These are phyloP conservation scores for Tolypocladium tropicale DNA, from an alignment of 2,329 filamentous ascomycete species.

Conservation along the genomic window DNA sequence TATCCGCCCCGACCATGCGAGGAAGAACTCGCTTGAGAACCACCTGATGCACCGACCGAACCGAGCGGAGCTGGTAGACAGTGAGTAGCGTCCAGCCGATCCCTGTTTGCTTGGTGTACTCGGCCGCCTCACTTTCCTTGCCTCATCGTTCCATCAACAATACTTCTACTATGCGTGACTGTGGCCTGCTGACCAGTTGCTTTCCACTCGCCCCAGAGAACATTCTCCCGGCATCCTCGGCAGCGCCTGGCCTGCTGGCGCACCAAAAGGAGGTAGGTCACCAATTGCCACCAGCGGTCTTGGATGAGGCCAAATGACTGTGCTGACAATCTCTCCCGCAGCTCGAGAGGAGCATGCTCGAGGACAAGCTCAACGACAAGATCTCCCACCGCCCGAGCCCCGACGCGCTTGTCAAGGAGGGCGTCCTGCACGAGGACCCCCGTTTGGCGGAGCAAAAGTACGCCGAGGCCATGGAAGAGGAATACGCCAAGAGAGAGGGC, in stretches of 20 bases:
- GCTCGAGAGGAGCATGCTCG: conserved; percentile 80
- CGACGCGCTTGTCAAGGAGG: conserved; percentile 66
- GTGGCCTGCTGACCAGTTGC: background rate
- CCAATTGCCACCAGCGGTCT: background rate
- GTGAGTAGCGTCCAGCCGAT: conserved; percentile 35
- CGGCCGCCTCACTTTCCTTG: background rate
- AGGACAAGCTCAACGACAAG: conserved; percentile 78
- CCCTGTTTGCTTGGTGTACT: background rate
- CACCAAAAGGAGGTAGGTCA: conserved; percentile 59
- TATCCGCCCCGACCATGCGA: conserved; percentile 38
- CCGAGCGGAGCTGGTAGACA: conserved; percentile 68
- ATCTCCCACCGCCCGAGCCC: conserved; percentile 67
- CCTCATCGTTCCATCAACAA: background rate
- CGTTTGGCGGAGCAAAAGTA: conserved; percentile 47
- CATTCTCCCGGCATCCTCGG: conserved; percentile 71
- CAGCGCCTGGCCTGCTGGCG: conserved; percentile 68
- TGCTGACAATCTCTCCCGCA: conserved; percentile 11
- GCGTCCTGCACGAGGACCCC: conserved; percentile 64
- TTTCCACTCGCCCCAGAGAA: conserved; percentile 48
- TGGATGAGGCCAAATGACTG: background rate
- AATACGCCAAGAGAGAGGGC: conserved; percentile 54
- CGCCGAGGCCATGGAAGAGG: conserved; percentile 51
- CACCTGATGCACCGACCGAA: conserved; percentile 65
- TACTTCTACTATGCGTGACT: background rate
- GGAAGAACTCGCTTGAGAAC: conserved; percentile 63